These are phyloP conservation scores for Mucor indicus DNA, from an alignment of 371 early-diverging fungal genomes.

Conservation along the genomic window DNA sequence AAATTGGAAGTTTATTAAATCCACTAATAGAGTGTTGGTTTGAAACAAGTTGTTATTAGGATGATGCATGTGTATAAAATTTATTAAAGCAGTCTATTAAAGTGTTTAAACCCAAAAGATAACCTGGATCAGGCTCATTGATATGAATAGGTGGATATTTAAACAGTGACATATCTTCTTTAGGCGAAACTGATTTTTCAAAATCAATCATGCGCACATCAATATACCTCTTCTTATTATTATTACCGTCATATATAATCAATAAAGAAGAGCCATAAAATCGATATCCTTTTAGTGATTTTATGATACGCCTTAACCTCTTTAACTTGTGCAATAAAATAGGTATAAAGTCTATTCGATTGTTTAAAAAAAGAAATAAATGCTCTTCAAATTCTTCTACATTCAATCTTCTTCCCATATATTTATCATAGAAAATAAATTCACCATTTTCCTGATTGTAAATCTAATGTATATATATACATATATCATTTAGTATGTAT, in stretches of 20 bases:
- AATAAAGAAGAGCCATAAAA: slow-evolving; percentile 89
- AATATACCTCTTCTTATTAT: slow-evolving; percentile 25
- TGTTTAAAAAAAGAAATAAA: slow-evolving; percentile 74
- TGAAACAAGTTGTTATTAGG: too few species aligned
- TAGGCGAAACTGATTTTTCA: slow-evolving; percentile 66
- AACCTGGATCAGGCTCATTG: slow-evolving; percentile 66
- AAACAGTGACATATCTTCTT: slow-evolving; percentile 24
- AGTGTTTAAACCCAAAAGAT: slow-evolving; percentile 68
- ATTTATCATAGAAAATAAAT: slow-evolving; percentile 84
- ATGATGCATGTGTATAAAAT: too few species aligned
- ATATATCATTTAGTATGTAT: too few species aligned
- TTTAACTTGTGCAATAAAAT: slow-evolving; percentile 66
- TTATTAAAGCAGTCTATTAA: slow-evolving; percentile 61
- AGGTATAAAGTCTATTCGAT: slow-evolving; percentile 75
- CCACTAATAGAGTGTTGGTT: too few species aligned
- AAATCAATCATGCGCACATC: slow-evolving; percentile 92
- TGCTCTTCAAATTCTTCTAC: slow-evolving; percentile 70
- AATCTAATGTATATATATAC: too few species aligned
- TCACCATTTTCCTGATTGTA: too few species aligned
- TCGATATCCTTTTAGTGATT: slow-evolving; percentile 72
- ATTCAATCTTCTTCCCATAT: slow-evolving; percentile 85
- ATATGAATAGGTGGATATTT: slow-evolving; percentile 60
- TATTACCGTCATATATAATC: slow-evolving; percentile 57
- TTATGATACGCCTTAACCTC: slow-evolving; percentile 66
- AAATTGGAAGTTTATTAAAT: too few species aligned